Conservation (phyloP, 805 yeast species). For the Suhomyces vadensis region DNA sequence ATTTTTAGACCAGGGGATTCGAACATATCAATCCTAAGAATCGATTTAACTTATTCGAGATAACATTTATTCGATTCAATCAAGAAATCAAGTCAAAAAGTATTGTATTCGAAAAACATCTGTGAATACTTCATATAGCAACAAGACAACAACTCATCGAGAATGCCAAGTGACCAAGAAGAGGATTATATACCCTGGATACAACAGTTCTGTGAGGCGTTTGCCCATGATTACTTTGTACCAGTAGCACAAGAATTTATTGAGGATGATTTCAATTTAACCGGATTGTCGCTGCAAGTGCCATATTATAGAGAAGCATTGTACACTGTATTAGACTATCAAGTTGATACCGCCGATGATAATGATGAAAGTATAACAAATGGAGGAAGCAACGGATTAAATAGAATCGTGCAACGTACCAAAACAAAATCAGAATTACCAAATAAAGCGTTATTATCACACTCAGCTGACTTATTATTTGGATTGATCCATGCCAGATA, state of each 20-base stretch:
- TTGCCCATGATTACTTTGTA: constrained; percentile 88
- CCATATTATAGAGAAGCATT: constrained; percentile 91
- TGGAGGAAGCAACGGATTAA: constrained; percentile 9
- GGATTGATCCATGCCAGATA: constrained; percentile 94
- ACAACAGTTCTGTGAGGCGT: constrained; percentile 71
- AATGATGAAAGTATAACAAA: constrained; percentile 14
- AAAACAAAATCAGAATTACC: constrained; percentile 56
- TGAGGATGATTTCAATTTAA: constrained; percentile 94
- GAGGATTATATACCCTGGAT: constrained; percentile 79
- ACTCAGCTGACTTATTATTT: constrained; percentile 87
- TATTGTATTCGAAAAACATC: too few relatives aligned
- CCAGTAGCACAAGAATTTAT: constrained; percentile 90
- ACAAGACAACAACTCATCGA: constrained; percentile 1
- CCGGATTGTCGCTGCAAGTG: constrained; percentile 82
- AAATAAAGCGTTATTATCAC: constrained; percentile 75
- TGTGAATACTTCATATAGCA: background rate
- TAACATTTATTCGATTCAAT: too few relatives aligned
- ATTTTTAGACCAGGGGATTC: too few relatives aligned
- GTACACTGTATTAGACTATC: constrained; percentile 87
- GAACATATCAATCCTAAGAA: too few relatives aligned
- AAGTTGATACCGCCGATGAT: constrained; percentile 49
- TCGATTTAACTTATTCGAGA: too few relatives aligned
- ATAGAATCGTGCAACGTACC: constrained; percentile 12
- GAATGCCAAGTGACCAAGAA: constrained; percentile 45
- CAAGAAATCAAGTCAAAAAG: too few relatives aligned